Evolutionary conservation across 2,329 filamentous ascomycete species (phyloP).

Genomic region (Fusarium nelsonii): DNA sequence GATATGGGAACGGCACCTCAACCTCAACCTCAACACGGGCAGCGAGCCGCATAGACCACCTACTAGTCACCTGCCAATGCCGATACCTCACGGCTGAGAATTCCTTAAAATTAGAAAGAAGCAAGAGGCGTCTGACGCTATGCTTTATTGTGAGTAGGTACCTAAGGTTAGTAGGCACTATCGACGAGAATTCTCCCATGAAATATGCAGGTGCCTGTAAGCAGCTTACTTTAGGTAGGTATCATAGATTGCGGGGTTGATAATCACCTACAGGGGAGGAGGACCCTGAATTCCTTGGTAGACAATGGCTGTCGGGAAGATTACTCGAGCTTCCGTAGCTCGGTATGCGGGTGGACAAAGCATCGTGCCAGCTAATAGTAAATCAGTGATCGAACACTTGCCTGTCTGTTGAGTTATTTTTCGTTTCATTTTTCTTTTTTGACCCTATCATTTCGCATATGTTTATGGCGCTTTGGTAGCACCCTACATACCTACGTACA

Average conservation of each 20-base stretch:
- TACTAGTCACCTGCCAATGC: background rate
- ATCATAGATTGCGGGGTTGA: conserved; percentile 14
- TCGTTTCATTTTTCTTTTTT: no score
- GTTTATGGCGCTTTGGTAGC: background rate
- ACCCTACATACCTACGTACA: background rate
- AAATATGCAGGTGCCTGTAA: background rate
- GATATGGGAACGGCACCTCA: conserved; percentile 2
- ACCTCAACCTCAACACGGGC: background rate
- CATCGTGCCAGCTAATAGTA: background rate
- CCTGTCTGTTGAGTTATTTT: background rate
- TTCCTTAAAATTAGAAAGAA: conserved; percentile 1
- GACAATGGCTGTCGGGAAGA: conserved; percentile 4
- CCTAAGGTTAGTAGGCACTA: background rate
- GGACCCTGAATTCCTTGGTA: conserved; percentile 24
- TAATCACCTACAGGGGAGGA: conserved; percentile 18
- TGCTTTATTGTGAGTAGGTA: background rate
- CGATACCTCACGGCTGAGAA: conserved; percentile 16
- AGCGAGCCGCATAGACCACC: background rate
- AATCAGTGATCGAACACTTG: background rate
- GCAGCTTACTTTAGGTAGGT: background rate
- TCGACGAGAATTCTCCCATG: background rate
- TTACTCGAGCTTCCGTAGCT: background rate
- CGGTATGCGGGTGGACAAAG: conserved; percentile 3
- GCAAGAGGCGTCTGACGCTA: background rate
- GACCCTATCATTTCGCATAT: background rate